Base-by-base conservation (phyloP, 106 monocot species). In the Apostasia ramifera region DNA sequence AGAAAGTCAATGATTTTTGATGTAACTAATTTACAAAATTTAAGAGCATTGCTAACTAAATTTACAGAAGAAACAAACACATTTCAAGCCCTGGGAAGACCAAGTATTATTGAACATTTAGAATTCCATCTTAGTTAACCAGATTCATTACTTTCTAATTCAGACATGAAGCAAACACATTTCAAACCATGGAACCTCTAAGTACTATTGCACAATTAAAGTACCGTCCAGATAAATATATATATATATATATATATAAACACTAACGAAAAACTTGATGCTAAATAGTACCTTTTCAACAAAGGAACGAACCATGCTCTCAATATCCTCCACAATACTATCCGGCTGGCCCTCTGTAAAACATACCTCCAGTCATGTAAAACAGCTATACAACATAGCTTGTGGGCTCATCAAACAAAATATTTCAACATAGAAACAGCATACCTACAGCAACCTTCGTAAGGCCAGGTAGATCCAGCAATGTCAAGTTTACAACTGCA, bases 321-420 rank as follows among this genome's bases (percentile, higher is more conserved):
- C 75, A 76, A 76, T 76, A 55, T 76, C 75, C 66, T 76, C 67
- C 10, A 76, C 75, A 68, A 76, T 76, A 44, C 61, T 76, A 5
- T 92, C 91, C 59, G 91, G 85, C 63, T 92, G 91, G 7, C 91
- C 91, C 82, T 92, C 91, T 92, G 84, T 4, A 76, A 78, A 81
- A 47, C 47, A 66, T 12, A 58, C 2, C 4, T 50, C 45, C 14
- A 9, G 2, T 40, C 15, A 49, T 47, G 59, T 47, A 49, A 6
- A 37, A 63, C n/a, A 40, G 26, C 3, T 4, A 47, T n/a, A 13
- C 1, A n/a, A 26, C 26, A 26, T 26, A 53, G 49, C 3, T 15
- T 43, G 10, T 3, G 2, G 61, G 40, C 38, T 40, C 39, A 37
- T 59, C 45, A 62, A 44, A 68, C 7, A 43, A 4, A 55, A 66